Conservation (phyloP, 768 basidiomycete genomes). For the Leucocoprinus leucothites region DNA sequence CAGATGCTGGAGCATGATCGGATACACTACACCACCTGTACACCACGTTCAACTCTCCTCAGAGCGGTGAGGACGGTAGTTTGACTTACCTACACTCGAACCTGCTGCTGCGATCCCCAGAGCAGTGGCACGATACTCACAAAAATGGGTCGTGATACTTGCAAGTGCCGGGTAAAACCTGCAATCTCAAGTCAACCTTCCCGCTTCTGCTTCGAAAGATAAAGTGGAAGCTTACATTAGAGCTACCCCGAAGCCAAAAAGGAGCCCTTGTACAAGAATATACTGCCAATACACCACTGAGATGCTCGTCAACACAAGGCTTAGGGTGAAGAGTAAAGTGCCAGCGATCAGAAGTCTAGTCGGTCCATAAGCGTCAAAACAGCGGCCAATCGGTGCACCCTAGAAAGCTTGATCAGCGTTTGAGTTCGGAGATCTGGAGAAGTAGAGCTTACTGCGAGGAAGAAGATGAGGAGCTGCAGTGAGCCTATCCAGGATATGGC, state of each 20-base stretch:
- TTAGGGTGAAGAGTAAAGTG: conserved; percentile 42
- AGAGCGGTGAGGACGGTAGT: neutral
- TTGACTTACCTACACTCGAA: conserved; percentile 53
- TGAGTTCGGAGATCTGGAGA: neutral
- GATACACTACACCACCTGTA: conserved; percentile 66
- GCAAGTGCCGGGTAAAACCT: conserved; percentile 73
- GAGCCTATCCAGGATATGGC: conserved; percentile 73
- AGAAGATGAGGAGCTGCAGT: conserved; percentile 65
- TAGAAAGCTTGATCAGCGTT: conserved; percentile 21
- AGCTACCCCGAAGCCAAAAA: conserved; percentile 66
- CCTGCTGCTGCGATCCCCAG: conserved; percentile 70
- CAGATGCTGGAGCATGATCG: conserved; percentile 58
- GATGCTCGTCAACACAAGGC: conserved; percentile 61
- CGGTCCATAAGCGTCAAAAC: conserved; percentile 63
- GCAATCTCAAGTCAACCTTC: conserved; percentile 10
- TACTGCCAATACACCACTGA: conserved; percentile 58
- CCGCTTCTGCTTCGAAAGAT: conserved; percentile 4
- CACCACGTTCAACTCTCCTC: neutral
- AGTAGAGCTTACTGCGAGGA: conserved; percentile 52
- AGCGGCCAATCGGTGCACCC: conserved; percentile 60
- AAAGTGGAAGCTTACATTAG: conserved; percentile 47
- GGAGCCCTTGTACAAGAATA: conserved; percentile 57
- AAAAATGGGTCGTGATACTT: conserved; percentile 65
- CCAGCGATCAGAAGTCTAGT: conserved; percentile 49
- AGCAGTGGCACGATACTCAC: conserved; percentile 64